Evolutionary conservation across 441 rosid species (phyloP), one percentile per base, ranked within the genome.

Genomic region (Corymbia calophylla): DNA sequence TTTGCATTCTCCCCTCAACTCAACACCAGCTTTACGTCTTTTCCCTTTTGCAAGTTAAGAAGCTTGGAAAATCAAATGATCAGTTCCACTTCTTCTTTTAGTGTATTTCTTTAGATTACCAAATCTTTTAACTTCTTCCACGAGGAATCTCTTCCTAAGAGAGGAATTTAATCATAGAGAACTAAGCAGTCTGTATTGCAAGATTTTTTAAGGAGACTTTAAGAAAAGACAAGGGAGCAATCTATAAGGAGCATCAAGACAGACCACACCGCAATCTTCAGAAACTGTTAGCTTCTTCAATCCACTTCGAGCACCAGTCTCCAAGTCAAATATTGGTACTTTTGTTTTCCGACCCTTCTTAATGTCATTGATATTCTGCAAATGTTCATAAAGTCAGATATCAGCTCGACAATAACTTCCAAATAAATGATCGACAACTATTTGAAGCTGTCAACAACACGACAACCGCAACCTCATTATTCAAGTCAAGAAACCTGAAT

Each of bases 191-290:
- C 13, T 29, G 31, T 27, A 62, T 27, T 27, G 68, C 8, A 17
- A 77, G 84, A 44, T 51, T 77, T 44, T n/a, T 21, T 51, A 51
- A 19, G n/a, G 73, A 87, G 12, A 48, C 14, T 32, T 64, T 58
- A 53, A 81, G 35, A n/a, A n/a, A 86, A 29, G 68, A 88, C 64
- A 88, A 84, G 90, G n/a, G n/a, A 48, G 88, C 23, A 60, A 88
- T 86, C 48, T 27, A 86, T 35, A 55, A 86, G 87, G 88, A 55
- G 29, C 47, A 86, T 35, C 64, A 29, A 82, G 88, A 95, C 96
- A 89, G 86, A 98, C 99, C 97, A 97, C 98, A n/a, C 99, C 99
- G 86, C 99, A 97, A 89, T 98, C 99, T 91, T 97, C 99, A 93
- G 99, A 94, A 92, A 98, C 96, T 94, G 94, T 96, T 86, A 98